Evolutionary conservation across 2,329 filamentous ascomycete genomes (phyloP).

Genomic region (Colletotrichum falcatum): DNA sequence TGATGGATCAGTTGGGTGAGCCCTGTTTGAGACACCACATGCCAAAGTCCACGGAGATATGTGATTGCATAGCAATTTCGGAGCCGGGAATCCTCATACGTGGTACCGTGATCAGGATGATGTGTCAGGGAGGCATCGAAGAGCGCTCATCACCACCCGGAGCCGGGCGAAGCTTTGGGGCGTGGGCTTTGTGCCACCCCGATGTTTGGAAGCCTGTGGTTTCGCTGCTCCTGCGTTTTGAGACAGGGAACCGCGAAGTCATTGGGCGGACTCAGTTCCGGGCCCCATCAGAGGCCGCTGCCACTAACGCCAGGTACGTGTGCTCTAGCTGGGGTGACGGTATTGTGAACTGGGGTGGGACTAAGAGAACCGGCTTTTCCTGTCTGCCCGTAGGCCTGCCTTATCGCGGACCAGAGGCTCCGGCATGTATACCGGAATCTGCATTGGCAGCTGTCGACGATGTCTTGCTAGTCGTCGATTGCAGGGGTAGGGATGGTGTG

Average conservation of each 20-base stretch:
- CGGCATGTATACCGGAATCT: background rate
- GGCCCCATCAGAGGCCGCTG: background rate
- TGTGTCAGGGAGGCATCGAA: background rate
- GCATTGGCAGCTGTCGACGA: background rate
- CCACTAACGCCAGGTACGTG: background rate
- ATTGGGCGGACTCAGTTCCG: no score
- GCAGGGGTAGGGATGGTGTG: no score
- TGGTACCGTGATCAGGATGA: background rate
- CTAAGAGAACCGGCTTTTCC: no score
- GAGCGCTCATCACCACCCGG: background rate
- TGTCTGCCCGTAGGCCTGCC: background rate
- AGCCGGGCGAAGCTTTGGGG: background rate
- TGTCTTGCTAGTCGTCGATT: background rate
- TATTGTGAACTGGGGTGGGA: background rate
- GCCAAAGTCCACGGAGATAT: constrained; percentile 17
- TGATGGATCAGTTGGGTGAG: constrained; percentile 3
- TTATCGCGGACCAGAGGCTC: background rate
- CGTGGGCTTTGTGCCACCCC: background rate
- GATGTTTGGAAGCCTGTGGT: background rate
- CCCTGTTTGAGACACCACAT: constrained; percentile 35
- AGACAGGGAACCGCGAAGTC: background rate
- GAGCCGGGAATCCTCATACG: background rate
- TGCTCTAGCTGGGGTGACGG: background rate
- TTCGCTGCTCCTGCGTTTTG: background rate
- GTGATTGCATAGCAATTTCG: constrained; percentile 2